Evolutionary conservation across 148 eudicot species (phyloP).

Genomic region (Diospyros kaki): DNA sequence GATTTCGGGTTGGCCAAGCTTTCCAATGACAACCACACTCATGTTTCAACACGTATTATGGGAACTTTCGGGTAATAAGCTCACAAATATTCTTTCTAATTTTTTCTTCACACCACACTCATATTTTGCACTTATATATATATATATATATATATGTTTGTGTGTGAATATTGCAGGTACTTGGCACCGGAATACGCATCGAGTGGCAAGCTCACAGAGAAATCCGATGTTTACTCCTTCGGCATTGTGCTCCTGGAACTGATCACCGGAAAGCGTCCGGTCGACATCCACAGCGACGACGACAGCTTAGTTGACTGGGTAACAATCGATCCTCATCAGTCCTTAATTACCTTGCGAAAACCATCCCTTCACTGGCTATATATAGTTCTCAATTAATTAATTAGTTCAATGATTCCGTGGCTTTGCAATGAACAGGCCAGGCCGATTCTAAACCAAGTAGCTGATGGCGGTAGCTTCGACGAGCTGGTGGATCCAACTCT

Average conservation of each 20-base stretch:
- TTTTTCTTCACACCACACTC: too few species aligned
- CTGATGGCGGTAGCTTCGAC: conserved; percentile 48
- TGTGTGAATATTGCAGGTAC: conserved; percentile 27
- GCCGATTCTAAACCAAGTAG: conserved; percentile 42
- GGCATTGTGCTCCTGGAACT: conserved; percentile 58
- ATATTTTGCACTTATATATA: too few species aligned
- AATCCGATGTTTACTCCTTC: conserved; percentile 53
- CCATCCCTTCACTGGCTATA: too few species aligned
- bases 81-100: too few species aligned
- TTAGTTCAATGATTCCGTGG: neutral
- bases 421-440: conserved; percentile 21
- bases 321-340: neutral
- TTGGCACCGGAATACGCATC: conserved; percentile 67
- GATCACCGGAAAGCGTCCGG: conserved; percentile 49
- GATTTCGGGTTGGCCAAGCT: conserved; percentile 92
- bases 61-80: conserved; percentile 82
- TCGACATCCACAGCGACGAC: conserved; percentile 35
- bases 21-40: conserved; percentile 62
- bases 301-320: conserved; percentile 63
- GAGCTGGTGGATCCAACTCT: conserved; percentile 27
- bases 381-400: too few species aligned
- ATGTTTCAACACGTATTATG: conserved; percentile 94
- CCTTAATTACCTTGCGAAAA: too few species aligned
- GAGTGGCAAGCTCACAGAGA: conserved; percentile 52
- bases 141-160: too few species aligned